phyloP scores from a whole-genome alignment of 2,329 filamentous ascomycete genomes.

The Curvularia spicifera region DNA sequence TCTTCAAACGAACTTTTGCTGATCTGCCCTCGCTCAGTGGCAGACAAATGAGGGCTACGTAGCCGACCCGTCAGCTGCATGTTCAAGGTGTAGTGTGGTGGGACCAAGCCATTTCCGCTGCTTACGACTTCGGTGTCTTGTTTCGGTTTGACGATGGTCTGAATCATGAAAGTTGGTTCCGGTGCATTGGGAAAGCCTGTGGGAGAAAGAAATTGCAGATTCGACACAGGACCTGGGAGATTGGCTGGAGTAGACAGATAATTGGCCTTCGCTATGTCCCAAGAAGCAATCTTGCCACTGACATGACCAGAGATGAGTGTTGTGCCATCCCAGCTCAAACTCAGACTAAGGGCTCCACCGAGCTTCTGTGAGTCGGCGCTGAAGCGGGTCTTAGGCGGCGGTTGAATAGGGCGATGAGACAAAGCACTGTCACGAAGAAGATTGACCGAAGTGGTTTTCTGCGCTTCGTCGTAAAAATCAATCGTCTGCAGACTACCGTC shows the following conservation, averaged over 20 bases:
- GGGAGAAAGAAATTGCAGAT: conserved; percentile 74
- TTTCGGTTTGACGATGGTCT: conserved; percentile 79
- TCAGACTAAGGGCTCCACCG: conserved; percentile 71
- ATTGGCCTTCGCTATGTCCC: conserved; percentile 76
- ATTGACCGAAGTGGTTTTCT: conserved; percentile 48
- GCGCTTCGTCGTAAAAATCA: conserved; percentile 69
- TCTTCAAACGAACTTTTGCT: conserved; percentile 46
- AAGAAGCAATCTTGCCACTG: conserved; percentile 77
- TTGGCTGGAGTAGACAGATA: conserved; percentile 72
- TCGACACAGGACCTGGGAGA: conserved; percentile 82
- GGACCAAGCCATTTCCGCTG: conserved; percentile 47
- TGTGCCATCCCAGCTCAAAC: conserved; percentile 82
- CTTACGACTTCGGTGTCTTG: conserved; percentile 59
- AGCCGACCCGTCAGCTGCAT: conserved; percentile 62
- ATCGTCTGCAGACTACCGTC: conserved; percentile 81
- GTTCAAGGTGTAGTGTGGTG: conserved; percentile 68
- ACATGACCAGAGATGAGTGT: conserved; percentile 80
- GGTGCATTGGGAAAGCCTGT: conserved; percentile 53
- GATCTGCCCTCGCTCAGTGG: conserved; percentile 28
- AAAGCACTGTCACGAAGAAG: conserved; percentile 61
- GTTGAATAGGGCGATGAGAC: conserved; percentile 59
- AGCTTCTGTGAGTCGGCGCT: conserved; percentile 65
- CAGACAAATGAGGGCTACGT: conserved; percentile 37
- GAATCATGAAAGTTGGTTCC: conserved; percentile 56
- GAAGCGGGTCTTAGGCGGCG: conserved; percentile 51